Evolutionary conservation across 2,329 filamentous ascomycete genomes (phyloP).

Genomic region (Zalaria sp.): DNA sequence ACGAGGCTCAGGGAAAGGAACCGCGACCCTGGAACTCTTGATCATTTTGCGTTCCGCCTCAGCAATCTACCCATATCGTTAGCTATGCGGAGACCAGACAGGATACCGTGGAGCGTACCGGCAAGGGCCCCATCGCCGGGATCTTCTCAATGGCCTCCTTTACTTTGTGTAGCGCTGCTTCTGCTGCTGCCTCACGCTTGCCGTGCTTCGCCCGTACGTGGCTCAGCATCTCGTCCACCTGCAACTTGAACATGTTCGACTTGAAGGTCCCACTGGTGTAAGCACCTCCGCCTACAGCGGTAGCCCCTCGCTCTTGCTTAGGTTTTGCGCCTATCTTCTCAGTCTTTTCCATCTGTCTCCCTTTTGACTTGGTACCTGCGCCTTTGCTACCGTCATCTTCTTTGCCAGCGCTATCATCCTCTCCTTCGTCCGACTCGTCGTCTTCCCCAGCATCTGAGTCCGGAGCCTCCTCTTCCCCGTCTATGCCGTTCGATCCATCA

Average conservation of each 20-base stretch:
- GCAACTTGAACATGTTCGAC: constrained; percentile 53
- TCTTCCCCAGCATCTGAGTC: neutral
- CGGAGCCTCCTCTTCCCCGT: neutral
- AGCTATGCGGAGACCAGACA: too few relatives aligned
- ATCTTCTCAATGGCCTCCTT: constrained; percentile 45
- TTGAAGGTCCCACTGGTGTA: constrained; percentile 45
- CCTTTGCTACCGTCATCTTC: neutral
- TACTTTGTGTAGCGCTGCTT: constrained; percentile 39
- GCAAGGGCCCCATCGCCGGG: constrained; percentile 33
- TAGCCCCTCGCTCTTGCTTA: constrained; percentile 6
- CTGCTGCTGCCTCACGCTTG: constrained; percentile 38
- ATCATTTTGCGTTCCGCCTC: constrained; percentile 57
- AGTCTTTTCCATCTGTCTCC: constrained; percentile 3
- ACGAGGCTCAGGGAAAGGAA: constrained; percentile 74
- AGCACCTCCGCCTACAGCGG: constrained; percentile 17
- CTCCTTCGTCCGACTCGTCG: neutral
- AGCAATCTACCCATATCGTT: constrained; percentile 24
- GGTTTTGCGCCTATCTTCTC: constrained; percentile 2
- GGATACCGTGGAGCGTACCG: constrained; percentile 7
- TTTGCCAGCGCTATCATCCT: neutral
- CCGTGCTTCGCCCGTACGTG: constrained; percentile 45
- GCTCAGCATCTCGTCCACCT: constrained; percentile 48
- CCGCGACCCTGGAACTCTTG: constrained; percentile 50
- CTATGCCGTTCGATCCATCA: constrained; percentile 6
- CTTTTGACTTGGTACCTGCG: neutral